Conservation (phyloP, 1,284 basidiomycete genomes). For the Tetrapyrgos nigripes region DNA sequence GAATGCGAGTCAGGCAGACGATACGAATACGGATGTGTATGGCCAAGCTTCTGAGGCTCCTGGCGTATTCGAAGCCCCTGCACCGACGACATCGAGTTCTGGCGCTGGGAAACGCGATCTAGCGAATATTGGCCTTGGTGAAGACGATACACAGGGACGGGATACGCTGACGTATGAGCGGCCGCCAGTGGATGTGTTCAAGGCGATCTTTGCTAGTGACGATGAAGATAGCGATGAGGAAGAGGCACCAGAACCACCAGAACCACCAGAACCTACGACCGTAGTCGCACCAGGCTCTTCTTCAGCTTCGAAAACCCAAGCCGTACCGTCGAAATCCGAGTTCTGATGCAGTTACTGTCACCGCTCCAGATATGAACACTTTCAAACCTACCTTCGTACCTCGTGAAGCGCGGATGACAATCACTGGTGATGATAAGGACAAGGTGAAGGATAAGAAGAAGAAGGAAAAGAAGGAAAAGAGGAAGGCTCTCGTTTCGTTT, state of each 20-base stretch:
- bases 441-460: conserved; percentile 47
- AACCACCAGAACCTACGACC: conserved; percentile 25
- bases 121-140: conserved; percentile 84
- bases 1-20: conserved; percentile 12
- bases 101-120: conserved; percentile 55
- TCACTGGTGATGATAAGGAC: conserved; percentile 26
- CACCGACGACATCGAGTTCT: conserved; percentile 19
- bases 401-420: conserved; percentile 50
- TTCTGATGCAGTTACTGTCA: no score
- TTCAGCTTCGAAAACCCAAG: background rate
- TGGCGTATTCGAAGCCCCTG: conserved; percentile 22
- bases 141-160: conserved; percentile 85
- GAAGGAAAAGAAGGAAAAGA: conserved; percentile 50
- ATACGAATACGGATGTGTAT: background rate
- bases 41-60: background rate
- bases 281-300: conserved; percentile 13
- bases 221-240: conserved; percentile 72
- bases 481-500: conserved; percentile 70
- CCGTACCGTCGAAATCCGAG: no score
- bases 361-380: conserved; percentile 41
- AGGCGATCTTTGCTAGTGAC: conserved; percentile 92
- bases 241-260: background rate
- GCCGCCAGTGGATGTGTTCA: conserved; percentile 93
- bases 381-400: conserved; percentile 88
- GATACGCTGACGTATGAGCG: conserved; percentile 89